Base-by-base conservation (phyloP, 305 asterid genomes). In the Caryopteris hybrid region DNA sequence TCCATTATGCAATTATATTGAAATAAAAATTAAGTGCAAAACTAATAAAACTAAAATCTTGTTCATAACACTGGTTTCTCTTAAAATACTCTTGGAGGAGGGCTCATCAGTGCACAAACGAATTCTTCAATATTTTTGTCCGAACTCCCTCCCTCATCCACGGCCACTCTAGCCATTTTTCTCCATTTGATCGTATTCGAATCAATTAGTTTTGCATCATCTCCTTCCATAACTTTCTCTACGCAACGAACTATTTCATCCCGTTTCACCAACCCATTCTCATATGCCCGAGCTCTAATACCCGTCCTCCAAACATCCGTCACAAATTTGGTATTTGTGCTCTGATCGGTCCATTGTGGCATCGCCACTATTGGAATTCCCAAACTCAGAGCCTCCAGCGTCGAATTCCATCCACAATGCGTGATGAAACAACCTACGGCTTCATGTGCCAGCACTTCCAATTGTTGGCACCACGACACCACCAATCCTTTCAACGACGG, bases 401-500 rank as follows among this genome's bases (percentile, higher is more conserved):
- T 70, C 17, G 83, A 74, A 9, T 79, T 75, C 80, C 83, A 81
- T 1, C 85, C 83, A 59, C 81, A 74, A 10, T 74, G 80, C 7
- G 80, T 66, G 8, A 64, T 14, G 27, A 75, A 73, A 23, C 79
- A 73, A 13, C 69, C 79, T 1, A 66, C 33, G 0, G 79, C 46
- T 31, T 61, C 53, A 39, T 78, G 83, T 0, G 55, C 58, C 53
- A 78, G 18, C 59, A 78, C 78, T 22, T 78, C 66, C 18, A 78
- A 3, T 18, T 78, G 83, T 0, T 72, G 67, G 23, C 75, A 66
- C 80, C 83, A 78, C 1, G 79, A 12, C 21, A 78, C 79, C 0
- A 74, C 12, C 23, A 70, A 43, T 2, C 79, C 80, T 36, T 27
- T 74, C 18, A 33, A 36, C 0, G 63, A 48, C 3, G 48, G 50